phyloP scores from a whole-genome alignment of 306 rosid species.

The Crotalaria pallida region DNA sequence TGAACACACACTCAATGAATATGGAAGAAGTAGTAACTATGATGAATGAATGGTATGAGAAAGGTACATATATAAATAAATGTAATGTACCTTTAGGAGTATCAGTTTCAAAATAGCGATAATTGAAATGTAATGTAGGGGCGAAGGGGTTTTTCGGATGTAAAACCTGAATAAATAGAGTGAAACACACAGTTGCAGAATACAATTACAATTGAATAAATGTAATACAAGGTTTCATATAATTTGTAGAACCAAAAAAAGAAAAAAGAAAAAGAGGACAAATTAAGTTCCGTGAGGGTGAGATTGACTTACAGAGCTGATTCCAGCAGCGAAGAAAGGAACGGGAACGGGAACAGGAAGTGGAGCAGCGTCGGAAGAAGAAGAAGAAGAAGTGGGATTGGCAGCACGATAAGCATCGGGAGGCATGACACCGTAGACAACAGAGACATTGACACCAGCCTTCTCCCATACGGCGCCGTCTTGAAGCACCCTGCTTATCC shows the following conservation, averaged over 20 bases:
- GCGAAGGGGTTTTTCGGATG: slow-evolving; percentile 98
- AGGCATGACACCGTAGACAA: slow-evolving; percentile 95
- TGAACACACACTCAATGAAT: too few species aligned
- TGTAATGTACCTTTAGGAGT: slow-evolving; percentile 71
- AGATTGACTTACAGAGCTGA: slow-evolving; percentile 90
- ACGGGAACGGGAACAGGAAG: slow-evolving; percentile 78
- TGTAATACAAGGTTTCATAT: background rate
- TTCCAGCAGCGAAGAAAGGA: slow-evolving; percentile 93
- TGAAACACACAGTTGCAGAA: too few species aligned
- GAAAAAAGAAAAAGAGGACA: background rate
- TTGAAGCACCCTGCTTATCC: slow-evolving; percentile 92
- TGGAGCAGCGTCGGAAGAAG: too few species aligned
- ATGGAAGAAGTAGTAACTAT: too few species aligned
- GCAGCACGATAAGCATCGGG: slow-evolving; percentile 98
- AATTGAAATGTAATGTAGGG: slow-evolving; percentile 91
- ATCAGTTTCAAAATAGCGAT: slow-evolving; percentile 94
- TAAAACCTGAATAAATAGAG: slow-evolving; percentile 58
- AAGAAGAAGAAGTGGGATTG: slow-evolving; percentile 38
- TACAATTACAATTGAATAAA: background rate
- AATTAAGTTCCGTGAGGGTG: too few species aligned
- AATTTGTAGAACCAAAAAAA: too few species aligned
- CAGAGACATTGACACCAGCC: slow-evolving; percentile 96
- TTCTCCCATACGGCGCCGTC: slow-evolving; percentile 95
- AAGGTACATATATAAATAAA: background rate
- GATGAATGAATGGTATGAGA: too few species aligned